These are phyloP conservation scores for Emmonsia crescens DNA, from an alignment of 2,329 filamentous ascomycete species.

Conservation along the genomic window DNA sequence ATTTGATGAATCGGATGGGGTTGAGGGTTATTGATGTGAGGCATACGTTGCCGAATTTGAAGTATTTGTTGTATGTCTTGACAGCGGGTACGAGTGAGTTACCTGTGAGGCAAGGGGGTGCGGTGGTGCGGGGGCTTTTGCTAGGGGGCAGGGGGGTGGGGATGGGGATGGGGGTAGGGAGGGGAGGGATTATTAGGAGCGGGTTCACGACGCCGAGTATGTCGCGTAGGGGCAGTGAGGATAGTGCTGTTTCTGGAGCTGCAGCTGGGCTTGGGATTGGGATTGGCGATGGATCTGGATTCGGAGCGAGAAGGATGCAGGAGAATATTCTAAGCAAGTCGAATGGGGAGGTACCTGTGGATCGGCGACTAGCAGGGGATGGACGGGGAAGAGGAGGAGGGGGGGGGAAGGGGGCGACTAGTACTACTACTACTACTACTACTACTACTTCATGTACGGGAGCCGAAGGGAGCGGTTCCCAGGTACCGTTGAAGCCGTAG, in stretches of 20 bases:
- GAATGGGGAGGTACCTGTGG: neutral
- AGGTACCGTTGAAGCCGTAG: neutral
- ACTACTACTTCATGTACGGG: too few relatives aligned
- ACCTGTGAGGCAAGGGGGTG: conserved; percentile 45
- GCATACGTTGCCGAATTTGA: conserved; percentile 85
- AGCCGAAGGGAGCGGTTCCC: neutral
- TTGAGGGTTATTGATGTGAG: conserved; percentile 79
- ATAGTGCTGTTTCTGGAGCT: conserved; percentile 19
- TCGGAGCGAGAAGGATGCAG: conserved; percentile 1
- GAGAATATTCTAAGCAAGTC: neutral
- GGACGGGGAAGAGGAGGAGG: neutral
- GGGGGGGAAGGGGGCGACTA: neutral
- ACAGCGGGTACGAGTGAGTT: conserved; percentile 63
- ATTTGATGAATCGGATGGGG: conserved; percentile 53
- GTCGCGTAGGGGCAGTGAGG: conserved; percentile 31
- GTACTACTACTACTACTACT: too few relatives aligned
- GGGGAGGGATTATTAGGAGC: neutral
- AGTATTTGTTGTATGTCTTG: conserved; percentile 82
- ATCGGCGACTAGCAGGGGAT: neutral
- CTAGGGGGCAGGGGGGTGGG: conserved; percentile 5
- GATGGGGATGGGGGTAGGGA: neutral
- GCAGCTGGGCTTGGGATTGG: conserved; percentile 24
- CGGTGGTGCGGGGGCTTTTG: conserved; percentile 40
- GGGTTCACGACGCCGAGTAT: conserved; percentile 27
- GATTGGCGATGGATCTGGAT: conserved; percentile 15